phyloP scores from a whole-genome alignment of 2,329 filamentous ascomycete genomes.

The Parastagonospora nodorum region DNA sequence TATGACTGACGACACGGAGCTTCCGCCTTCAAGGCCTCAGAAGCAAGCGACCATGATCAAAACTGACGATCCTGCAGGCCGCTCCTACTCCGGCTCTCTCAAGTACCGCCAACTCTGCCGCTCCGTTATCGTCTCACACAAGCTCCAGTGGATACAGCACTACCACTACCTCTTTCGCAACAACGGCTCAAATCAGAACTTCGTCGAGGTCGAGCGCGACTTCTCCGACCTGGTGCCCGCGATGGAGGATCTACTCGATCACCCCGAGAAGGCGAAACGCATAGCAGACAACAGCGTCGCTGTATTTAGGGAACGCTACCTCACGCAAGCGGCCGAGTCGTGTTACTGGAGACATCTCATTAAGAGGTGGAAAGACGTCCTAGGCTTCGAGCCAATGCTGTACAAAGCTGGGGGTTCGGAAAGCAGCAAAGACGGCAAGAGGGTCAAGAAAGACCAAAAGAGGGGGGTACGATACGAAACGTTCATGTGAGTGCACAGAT shows the following conservation, averaged over 20 bases:
- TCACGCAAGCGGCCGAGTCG: constrained; percentile 39
- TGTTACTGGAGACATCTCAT: constrained; percentile 39
- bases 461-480: constrained; percentile 39
- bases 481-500: constrained; percentile 32
- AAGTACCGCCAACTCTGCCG: constrained; percentile 60
- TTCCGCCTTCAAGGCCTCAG: background rate
- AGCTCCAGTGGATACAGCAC: constrained; percentile 43
- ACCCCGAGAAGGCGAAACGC: constrained; percentile 39
- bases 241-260: constrained; percentile 37
- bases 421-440: constrained; percentile 1
- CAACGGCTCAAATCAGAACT: constrained; percentile 38
- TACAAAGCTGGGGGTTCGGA: constrained; percentile 27
- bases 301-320: constrained; percentile 38
- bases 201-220: constrained; percentile 43
- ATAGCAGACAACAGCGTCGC: constrained; percentile 40
- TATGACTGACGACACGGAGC: constrained; percentile 25
- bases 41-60: constrained; percentile 16
- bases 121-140: constrained; percentile 42
- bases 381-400: constrained; percentile 31
- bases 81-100: constrained; percentile 56
- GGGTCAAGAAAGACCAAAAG: constrained; percentile 24
- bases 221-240: constrained; percentile 36
- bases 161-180: constrained; percentile 39
- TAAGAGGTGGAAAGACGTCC: constrained; percentile 30
- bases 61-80: constrained; percentile 21